Evolutionary conservation across 257 asterid species (phyloP), one percentile per base, ranked within the genome.

Genomic region (Solanum habrochaites): DNA sequence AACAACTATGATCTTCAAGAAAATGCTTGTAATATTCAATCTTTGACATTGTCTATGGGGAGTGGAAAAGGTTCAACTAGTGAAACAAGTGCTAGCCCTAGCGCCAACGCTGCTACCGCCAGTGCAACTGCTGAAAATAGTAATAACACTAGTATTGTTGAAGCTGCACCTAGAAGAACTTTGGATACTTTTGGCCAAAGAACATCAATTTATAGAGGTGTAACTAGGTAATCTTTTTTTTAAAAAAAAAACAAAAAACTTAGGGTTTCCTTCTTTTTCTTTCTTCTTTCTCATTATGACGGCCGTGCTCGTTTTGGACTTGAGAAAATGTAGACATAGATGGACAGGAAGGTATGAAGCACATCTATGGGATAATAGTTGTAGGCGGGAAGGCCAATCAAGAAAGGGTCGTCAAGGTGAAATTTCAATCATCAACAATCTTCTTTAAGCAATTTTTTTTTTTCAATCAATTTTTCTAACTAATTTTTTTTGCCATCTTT

Each of bases 271-370:
- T 27, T 27, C 43, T 43, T 9, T 16, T 77, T 45, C 11, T 45
- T 45, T 78, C 42, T 45, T 78, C 16, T 78, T 45, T 27, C 42
- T 42, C n/a, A 45, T 78, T 10, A 45, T 2, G 42, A 15, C 35
- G 62, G 15, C 29, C 31, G 25, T 43, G 83, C 8, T 42, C 8
- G 2, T 42, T 42, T 2, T 42, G 14, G 62, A 77, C 39, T 56
- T 71, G 40, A 78, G 12, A 47, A 27, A 23, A 14, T 88, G 35
- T 35, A 96, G 99, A 93, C 99, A 96, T 90, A 93, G 99, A 86
- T 96, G 99, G 99, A 96, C 98, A 0, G 98, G 98, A 32, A 92
- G 99, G 82, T 96, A 96, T 88, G 99, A 96, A 90, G 99, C 99
- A 5, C 99, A 96, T 90, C 91, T 96, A 2, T 96, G 99, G 99